Evolutionary conservation across 1,284 basidiomycete genomes (phyloP), one percentile per base, ranked within the genome.

Genomic region (Prillingera fragicola): DNA sequence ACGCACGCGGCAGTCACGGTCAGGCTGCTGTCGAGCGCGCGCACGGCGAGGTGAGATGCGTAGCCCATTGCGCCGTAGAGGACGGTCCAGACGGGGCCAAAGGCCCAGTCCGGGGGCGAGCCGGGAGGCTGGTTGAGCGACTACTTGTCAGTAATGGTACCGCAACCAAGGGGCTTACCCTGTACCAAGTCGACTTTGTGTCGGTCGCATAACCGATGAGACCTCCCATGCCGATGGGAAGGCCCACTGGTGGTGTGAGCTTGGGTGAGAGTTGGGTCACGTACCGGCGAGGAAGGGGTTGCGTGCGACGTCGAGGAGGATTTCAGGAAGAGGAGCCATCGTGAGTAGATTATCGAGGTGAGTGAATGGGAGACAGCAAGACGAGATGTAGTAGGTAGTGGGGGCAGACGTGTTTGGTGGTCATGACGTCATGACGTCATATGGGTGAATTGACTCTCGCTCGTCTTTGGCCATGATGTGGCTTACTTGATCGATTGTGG

Each of bases 31-130:
- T 84, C 82, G 47, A 81, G 70, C 0, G 76, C 71, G 51, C 76
- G 74, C 34, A 78, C 78, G 5, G 80, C 75, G 21, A 87, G 62
- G 67, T 87, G 80, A 5, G 82, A 83, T 2, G 83, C 82, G 60
- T 80, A 84, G 34, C 85, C 84, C 81, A 85, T 84, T 14, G 76
- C 42, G 21, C 77, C 78, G 55, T 63, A 64, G 18, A 63, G 58
- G 31, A 60, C 43, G 35, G 64, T 62, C 62, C 59, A 65, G 43
- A 60, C 48, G 22, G 48, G 48, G 7, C 48, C 48, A 23, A 45
- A 49, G 14, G 35, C 48, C 42, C 42, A 44, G 25, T 23, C 21
- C 15, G 48, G 48, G 3, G 48, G 48, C 21, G 26, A 24, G 14
- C 34, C 38, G n/a, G 42, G 39, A 12, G 48, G 48, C 42, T 49